A percentile compares a stretch with the other conserved stretches of the same genome.
phyloP scores from a whole-genome alignment of 129 eudicot species.

The Centrapalus pauciflorus region DNA sequence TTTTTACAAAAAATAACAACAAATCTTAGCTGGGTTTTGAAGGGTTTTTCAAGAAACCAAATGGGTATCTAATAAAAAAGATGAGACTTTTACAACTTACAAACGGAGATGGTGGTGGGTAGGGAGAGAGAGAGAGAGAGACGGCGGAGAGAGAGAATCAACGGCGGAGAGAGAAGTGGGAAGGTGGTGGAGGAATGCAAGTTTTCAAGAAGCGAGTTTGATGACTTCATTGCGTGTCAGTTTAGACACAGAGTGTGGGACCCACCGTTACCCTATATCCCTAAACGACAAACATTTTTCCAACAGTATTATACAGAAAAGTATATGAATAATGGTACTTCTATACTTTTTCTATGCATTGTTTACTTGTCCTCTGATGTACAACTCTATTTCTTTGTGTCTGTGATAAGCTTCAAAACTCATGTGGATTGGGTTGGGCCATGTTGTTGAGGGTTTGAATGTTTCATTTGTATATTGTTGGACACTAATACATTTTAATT shows the following conservation, averaged over 20 bases:
- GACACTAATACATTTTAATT: background rate
- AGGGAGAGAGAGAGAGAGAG: slow-evolving; percentile 8
- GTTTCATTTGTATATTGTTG: slow-evolving; percentile 1
- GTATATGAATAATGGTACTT: slow-evolving; percentile 19
- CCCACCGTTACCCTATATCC: background rate
- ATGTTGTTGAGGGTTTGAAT: slow-evolving; percentile 1
- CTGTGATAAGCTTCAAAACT: slow-evolving; percentile 5
- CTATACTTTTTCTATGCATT: slow-evolving; percentile 10
- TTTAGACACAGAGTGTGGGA: slow-evolving; percentile 13
- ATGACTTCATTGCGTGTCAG: slow-evolving; percentile 33
- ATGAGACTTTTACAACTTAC: slow-evolving; percentile 1
- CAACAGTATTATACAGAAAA: slow-evolving; percentile 9
- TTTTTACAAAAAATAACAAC: background rate
- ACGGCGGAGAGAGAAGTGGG: slow-evolving; percentile 6
- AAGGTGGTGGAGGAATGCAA: slow-evolving; percentile 14
- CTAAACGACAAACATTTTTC: slow-evolving; percentile 22
- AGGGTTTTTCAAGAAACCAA: background rate
- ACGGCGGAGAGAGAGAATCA: slow-evolving; percentile 1
- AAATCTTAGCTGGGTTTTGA: slow-evolving; percentile 3
- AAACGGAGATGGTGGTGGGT: background rate
- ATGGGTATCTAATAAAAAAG: slow-evolving; percentile 9
- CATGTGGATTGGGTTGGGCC: background rate
- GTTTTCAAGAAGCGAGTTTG: slow-evolving; percentile 26
- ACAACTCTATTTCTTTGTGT: slow-evolving; percentile 11
- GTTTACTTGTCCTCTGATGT: slow-evolving; percentile 18